Base-by-base conservation (phyloP, 2,329 filamentous ascomycete species). In the Botrytis sinoallii region DNA sequence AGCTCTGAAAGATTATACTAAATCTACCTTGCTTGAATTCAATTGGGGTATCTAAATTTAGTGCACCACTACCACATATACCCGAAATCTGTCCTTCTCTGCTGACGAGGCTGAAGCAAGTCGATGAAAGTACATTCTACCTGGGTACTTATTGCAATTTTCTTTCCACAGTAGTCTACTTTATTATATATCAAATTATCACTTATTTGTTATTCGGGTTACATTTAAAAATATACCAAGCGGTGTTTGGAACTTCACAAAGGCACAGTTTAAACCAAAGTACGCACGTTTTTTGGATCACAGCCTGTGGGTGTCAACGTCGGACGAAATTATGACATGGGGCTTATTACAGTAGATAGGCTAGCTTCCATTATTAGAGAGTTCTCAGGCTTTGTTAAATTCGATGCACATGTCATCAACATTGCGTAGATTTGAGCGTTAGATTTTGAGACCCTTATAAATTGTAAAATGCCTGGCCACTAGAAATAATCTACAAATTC, bases 31-130 rank as follows among this genome's bases (percentile, higher is more conserved):
- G 55, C 71, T 72, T 69, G 64, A 61, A 68, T 46, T 69, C 71
- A 57, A 67, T 72, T 72, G 63, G 20, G 64, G 44, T 32, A 42
- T 68, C 64, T 72, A 72, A 72, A 60, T 68, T 72, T 72, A 72
- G 71, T 72, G 46, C 61, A 59, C 48, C 44, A 42, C 35, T 29
- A 32, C 22, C 40, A 44, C 67, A 57, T 52, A 57, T 68, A 69
- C 44, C 52, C 71, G 71, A 72, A 72, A 72, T 72, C 71, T 72
- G 71, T 72, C 71, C 71, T 72, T 72, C 71, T 72, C 42, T 65
- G 63, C 52, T 72, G 63, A 72, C 64, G 55, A 72, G 71, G 70
- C 70, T 72, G 70, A 48, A 35, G 71, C n/a, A 29, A 48, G 44
- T 38, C n/a, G 20, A n/a, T 64, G 12, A n/a, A 42, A 42, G 25